A percentile compares a stretch with the other conserved stretches of the same genome.
These are phyloP conservation scores for Pseudogymnoascus sp. DNA, from an alignment of 2,329 filamentous ascomycete genomes.

Conservation along the genomic window DNA sequence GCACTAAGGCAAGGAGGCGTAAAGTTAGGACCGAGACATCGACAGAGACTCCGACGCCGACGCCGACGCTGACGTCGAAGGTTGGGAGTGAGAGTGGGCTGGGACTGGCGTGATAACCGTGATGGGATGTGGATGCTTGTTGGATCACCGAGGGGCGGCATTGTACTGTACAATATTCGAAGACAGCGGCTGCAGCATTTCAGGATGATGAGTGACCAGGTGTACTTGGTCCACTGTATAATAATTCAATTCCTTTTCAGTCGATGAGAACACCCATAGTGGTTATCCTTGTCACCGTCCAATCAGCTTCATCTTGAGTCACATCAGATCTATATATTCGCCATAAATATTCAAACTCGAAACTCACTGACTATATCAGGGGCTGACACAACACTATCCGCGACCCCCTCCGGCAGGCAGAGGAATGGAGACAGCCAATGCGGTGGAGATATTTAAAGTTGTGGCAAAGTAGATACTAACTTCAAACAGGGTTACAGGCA, in stretches of 20 bases:
- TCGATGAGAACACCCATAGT: neutral
- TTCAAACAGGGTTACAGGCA: neutral
- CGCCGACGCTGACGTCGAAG: neutral
- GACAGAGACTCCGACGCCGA: neutral
- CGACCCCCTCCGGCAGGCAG: neutral
- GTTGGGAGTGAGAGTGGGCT: neutral
- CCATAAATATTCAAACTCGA: neutral
- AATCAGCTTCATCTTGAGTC: neutral
- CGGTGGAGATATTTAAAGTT: neutral
- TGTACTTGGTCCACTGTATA: neutral
- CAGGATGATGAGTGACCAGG: neutral
- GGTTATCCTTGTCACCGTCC: too few relatives aligned
- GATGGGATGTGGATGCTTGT: neutral
- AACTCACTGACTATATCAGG: neutral
- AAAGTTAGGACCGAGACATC: neutral
- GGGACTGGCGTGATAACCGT: neutral
- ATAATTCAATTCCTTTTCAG: neutral
- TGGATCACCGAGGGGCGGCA: neutral
- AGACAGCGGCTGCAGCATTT: neutral
- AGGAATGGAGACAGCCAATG: neutral
- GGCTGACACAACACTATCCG: neutral
- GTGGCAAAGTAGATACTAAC: neutral
- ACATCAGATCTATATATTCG: neutral
- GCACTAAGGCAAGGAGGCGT: constrained; percentile 22
- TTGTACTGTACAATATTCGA: neutral